Evolutionary conservation across 805 yeast genomes (phyloP).

Genomic region (Suhomyces sp.): DNA sequence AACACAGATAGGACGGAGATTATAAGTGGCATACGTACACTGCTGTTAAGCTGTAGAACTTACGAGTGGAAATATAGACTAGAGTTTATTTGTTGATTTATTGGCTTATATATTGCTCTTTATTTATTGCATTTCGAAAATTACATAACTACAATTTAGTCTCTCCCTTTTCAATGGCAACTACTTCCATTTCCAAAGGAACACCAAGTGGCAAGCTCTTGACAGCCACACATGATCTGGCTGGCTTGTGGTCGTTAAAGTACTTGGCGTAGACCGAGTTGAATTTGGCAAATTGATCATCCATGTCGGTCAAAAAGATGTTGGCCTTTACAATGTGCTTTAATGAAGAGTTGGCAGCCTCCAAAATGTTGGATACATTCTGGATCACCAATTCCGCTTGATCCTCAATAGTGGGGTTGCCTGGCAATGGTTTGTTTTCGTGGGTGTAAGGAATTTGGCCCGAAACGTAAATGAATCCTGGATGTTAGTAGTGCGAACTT

Average conservation of each 20-base stretch:
- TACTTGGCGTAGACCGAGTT: constrained; percentile 81
- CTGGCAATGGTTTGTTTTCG: constrained; percentile 75
- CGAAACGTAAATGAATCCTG: constrained; percentile 81
- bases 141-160: constrained; percentile 26
- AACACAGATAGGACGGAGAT: too few relatives aligned
- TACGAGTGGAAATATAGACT: too few relatives aligned
- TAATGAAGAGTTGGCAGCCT: constrained; percentile 80
- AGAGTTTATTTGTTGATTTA: too few relatives aligned
- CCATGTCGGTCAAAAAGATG: constrained; percentile 89
- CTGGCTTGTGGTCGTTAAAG: constrained; percentile 81
- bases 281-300: constrained; percentile 70
- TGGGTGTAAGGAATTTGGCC: constrained; percentile 94
- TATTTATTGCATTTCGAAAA: not conserved
- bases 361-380: constrained; percentile 69
- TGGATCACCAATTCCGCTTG: constrained; percentile 73
- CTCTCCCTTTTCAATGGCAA: constrained; percentile 67
- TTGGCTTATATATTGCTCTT: too few relatives aligned
- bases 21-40: too few relatives aligned
- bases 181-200: constrained; percentile 85
- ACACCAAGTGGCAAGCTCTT: constrained; percentile 85
- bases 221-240: constrained; percentile 97
- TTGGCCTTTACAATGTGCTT: constrained; percentile 85
- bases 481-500: constrained; percentile 20
- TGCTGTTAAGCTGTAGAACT: too few relatives aligned
- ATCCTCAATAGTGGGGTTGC: constrained; percentile 60